These are phyloP conservation scores for Pochonia chlamydosporia DNA, from an alignment of 2,329 filamentous ascomycete species.

Conservation along the genomic window DNA sequence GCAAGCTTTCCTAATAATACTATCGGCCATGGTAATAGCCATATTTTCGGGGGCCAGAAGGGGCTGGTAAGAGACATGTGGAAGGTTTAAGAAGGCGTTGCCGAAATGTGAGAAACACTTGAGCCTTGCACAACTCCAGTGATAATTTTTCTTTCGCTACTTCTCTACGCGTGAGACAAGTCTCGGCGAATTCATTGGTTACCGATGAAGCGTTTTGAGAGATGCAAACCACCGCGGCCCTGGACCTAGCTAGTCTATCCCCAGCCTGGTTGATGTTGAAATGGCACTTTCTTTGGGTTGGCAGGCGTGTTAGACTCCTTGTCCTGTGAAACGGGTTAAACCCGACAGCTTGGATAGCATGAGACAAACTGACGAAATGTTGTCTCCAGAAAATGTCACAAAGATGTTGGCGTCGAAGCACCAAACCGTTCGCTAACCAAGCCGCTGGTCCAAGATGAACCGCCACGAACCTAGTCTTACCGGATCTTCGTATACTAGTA, in stretches of 20 bases:
- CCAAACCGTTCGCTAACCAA: not conserved
- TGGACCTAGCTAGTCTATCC: not conserved
- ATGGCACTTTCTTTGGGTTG: not conserved
- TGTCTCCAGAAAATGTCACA: not conserved
- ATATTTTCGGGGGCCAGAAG: conserved; percentile 14
- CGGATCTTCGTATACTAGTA: conserved; percentile 1
- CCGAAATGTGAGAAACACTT: conserved; percentile 13
- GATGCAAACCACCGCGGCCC: conserved; percentile 10
- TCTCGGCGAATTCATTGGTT: conserved; percentile 9
- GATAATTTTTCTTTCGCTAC: not conserved
- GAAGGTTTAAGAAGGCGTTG: conserved; percentile 21
- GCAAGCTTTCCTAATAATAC: conserved; percentile 36
- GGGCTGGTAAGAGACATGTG: conserved; percentile 21
- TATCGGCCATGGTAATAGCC: conserved; percentile 30
- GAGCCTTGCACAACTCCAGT: conserved; percentile 9
- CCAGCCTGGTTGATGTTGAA: not conserved
- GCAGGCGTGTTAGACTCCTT: not conserved
- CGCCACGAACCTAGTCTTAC: not conserved
- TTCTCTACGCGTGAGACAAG: conserved; percentile 5
- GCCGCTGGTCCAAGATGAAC: not conserved
- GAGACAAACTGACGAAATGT: conserved; percentile 5
- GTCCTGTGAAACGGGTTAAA: not conserved
- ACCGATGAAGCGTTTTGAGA: conserved; percentile 4
- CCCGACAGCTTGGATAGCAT: conserved; percentile 5
- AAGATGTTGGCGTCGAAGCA: not conserved